A percentile compares a stretch with the other conserved stretches of the same genome.
Evolutionary conservation across 345 rosid genomes (phyloP).

Genomic region (Clarkia xantiana): DNA sequence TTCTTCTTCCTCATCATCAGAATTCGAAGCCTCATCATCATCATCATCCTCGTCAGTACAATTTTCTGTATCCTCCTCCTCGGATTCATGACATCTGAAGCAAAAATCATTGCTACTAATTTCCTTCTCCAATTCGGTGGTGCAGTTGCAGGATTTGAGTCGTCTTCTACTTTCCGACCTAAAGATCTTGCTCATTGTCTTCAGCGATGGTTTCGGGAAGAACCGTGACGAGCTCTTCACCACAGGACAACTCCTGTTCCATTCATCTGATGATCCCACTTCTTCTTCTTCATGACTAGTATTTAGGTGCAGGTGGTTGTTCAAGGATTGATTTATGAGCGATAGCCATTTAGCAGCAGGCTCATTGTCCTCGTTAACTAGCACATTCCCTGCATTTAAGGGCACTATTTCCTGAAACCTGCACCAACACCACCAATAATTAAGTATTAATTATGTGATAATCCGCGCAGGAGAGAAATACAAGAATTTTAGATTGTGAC

Average conservation of each 20-base stretch:
- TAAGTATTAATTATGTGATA: too few species aligned
- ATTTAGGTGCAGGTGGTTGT: slow-evolving; percentile 29
- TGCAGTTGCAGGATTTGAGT: slow-evolving; percentile 77
- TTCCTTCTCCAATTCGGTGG: slow-evolving; percentile 36
- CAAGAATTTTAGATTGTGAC: too few species aligned
- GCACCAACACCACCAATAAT: too few species aligned
- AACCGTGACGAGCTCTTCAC: slow-evolving; percentile 34
- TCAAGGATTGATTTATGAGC: slow-evolving; percentile 59
- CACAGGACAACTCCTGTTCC: too few species aligned
- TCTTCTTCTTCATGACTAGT: too few species aligned
- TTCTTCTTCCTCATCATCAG: too few species aligned
- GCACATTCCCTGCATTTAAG: slow-evolving; percentile 88
- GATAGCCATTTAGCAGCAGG: slow-evolving; percentile 89
- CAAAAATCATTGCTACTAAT: slow-evolving; percentile 53
- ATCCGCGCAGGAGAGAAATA: too few species aligned
- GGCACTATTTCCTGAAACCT: slow-evolving; percentile 99
- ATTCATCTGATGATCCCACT: too few species aligned
- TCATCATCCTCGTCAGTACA: slow-evolving; percentile 58
- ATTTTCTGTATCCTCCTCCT: slow-evolving; percentile 30
- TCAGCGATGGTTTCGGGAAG: slow-evolving; percentile 74
- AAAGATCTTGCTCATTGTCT: slow-evolving; percentile 59
- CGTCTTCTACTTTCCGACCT: slow-evolving; percentile 55
- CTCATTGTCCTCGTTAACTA: slow-evolving; percentile 79
- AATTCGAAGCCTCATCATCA: slow-evolving; percentile 39
- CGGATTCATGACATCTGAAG: slow-evolving; percentile 47